Evolutionary conservation across 73 alveolate species (phyloP), one percentile per base, ranked within the genome.

Genomic region (Paramecium sexaurelia): DNA sequence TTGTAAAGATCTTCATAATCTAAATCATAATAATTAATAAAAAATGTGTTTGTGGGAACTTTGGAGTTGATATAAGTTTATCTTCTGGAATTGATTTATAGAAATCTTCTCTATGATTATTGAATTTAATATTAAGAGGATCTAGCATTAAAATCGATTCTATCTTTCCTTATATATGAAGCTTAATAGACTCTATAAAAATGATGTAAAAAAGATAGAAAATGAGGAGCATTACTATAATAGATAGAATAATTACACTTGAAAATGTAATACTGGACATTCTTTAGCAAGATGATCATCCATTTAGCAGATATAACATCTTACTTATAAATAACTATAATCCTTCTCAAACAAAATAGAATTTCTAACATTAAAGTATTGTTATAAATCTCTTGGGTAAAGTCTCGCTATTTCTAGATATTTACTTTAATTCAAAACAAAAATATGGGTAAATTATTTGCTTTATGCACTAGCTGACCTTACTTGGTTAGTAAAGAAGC

Each of bases 401-500:
- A 19, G n/a, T 61, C 39, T 19, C 3, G 20, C 19, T 17, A 61
- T 19, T 22, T 61, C 83, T 22, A 17, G 5, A 61, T 15, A 61
- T 61, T 61, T 9, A 15, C 2, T 15, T 61, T 61, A 9, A 22
- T 61, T 22, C 9, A 61, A 19, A 17, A 22, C 39, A 61, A 92
- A 55, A 6, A 92, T n/a, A 26, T 94, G 95, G 4, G 94, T 55
- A 33, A 94, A 94, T 24, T 92, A 93, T 35, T 69, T 47, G 36
- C 93, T 37, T 36, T 71, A 85, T 6, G 95, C 95, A 10, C 96
- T 92, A 0, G 94, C 94, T 22, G 84, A 26, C 45, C 97, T 85
- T 20, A 91, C 41, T 35, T 33, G 15, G 9, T 92, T 92, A n/a
- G 88, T 26, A 66, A 86, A 69, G 57, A 94, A 94, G 2, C 95